Percentiles rank a stretch among this genome's conserved stretches.
These are phyloP conservation scores for Parsonsia alboflavescens DNA, from an alignment of 257 asterid species.

Conservation along the genomic window DNA sequence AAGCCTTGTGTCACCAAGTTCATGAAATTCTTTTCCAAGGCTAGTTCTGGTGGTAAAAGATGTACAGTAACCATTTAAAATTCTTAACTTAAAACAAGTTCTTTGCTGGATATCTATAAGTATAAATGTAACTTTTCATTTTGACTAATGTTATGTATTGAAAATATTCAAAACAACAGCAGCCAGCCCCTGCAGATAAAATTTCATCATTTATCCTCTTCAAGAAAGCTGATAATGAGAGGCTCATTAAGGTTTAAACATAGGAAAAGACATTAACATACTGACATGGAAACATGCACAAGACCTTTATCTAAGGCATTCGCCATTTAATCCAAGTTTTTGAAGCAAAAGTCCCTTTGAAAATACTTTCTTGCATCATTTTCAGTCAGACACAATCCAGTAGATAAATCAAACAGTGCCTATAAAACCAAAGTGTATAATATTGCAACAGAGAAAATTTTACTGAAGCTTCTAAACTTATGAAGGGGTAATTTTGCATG, in stretches of 20 bases:
- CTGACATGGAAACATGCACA: neutral
- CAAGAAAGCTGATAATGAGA: neutral
- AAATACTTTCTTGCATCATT: neutral
- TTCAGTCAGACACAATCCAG: slow-evolving; percentile 3
- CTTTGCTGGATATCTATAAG: neutral
- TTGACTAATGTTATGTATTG: slow-evolving; percentile 1
- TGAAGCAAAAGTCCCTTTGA: neutral
- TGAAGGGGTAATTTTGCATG: neutral
- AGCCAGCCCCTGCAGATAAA: neutral
- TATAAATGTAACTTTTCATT: neutral
- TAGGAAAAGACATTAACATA: too few relatives aligned
- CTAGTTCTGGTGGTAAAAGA: neutral
- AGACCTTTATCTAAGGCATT: neutral
- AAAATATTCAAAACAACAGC: neutral
- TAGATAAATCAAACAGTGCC: neutral
- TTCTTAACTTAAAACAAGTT: neutral
- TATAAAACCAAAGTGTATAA: neutral
- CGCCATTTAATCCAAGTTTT: neutral
- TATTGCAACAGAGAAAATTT: neutral
- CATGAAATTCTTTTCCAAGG: neutral
- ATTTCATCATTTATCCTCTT: neutral
- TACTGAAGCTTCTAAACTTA: neutral
- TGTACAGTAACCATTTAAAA: neutral
- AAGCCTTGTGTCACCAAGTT: neutral
- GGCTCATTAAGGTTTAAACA: neutral